A percentile compares a stretch with the other conserved stretches of the same genome.
These are phyloP conservation scores for Boletus eberwhitei DNA, from an alignment of 768 basidiomycete genomes.

Conservation along the genomic window DNA sequence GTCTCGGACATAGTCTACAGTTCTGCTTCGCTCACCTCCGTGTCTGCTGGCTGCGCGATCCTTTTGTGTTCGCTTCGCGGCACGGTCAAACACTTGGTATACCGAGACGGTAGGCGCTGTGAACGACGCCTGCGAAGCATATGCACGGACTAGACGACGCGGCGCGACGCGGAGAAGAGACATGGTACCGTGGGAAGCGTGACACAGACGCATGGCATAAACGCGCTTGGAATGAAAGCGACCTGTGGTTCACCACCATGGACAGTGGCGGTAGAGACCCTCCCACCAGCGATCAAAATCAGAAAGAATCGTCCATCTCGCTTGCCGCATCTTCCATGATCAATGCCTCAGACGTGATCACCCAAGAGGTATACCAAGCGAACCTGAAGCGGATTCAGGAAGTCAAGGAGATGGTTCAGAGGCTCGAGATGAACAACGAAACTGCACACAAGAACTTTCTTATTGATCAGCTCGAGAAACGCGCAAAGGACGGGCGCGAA, in stretches of 20 bases:
- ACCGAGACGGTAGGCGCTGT: constrained; percentile 41
- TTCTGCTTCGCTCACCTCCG: constrained; percentile 58
- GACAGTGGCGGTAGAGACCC: constrained; percentile 4
- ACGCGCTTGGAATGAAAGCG: neutral
- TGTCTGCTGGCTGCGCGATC: constrained; percentile 65
- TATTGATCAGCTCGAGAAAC: constrained; percentile 33
- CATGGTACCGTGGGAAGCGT: constrained; percentile 18
- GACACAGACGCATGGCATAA: constrained; percentile 17
- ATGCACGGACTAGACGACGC: constrained; percentile 33
- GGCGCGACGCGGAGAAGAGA: constrained; percentile 3
- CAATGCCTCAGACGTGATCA: constrained; percentile 19
- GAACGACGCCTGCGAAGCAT: constrained; percentile 47
- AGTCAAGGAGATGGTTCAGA: constrained; percentile 28
- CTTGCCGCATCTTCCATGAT: constrained; percentile 26
- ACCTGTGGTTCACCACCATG: constrained; percentile 7
- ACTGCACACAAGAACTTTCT: constrained; percentile 36
- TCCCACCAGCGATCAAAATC: constrained; percentile 7
- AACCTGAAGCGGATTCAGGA: constrained; percentile 26
- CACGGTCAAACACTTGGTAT: constrained; percentile 86
- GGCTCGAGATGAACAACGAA: constrained; percentile 40
- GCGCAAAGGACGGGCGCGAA: constrained; percentile 41
- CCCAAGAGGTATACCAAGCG: constrained; percentile 21
- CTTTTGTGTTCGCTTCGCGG: constrained; percentile 71
- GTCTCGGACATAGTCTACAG: constrained; percentile 88
- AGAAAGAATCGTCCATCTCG: constrained; percentile 12